phyloP scores from a whole-genome alignment of 129 eudicot genomes.

The Gnaphalium uliginosum region DNA sequence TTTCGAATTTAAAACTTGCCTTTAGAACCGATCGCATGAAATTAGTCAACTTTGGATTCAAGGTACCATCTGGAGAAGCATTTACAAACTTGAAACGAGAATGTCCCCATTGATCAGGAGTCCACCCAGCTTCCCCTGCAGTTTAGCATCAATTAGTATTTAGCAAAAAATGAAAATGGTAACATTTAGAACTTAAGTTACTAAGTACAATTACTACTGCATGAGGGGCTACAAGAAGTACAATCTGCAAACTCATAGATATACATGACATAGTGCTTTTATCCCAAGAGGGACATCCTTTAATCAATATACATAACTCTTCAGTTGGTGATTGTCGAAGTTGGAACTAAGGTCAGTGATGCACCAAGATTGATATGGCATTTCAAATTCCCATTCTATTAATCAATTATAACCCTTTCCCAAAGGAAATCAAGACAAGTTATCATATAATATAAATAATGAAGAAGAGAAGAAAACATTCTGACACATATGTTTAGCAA shows the following conservation, averaged over 20 bases:
- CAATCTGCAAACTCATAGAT: not conserved
- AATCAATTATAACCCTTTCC: not conserved
- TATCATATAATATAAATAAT: not conserved
- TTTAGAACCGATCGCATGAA: conserved; percentile 87
- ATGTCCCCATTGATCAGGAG: conserved; percentile 92
- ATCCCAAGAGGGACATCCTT: conserved; percentile 7
- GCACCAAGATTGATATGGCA: not conserved
- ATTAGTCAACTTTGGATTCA: conserved; percentile 71
- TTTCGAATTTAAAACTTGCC: conserved; percentile 41
- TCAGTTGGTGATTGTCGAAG: conserved; percentile 5
- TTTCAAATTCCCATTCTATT: conserved; percentile 3
- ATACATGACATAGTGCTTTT: not conserved
- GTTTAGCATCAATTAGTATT: conserved; percentile 17
- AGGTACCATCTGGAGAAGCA: conserved; percentile 60
- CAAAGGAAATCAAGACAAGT: not conserved
- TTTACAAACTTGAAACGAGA: conserved; percentile 66
- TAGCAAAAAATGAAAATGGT: not conserved
- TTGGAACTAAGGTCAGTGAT: not conserved
- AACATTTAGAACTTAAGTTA: not conserved
- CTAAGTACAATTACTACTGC: not conserved
- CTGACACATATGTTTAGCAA: not conserved
- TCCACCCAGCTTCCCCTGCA: conserved; percentile 97
- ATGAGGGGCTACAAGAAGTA: conserved; percentile 6
- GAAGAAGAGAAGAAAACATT: not conserved
- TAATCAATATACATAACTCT: not conserved